phyloP scores from a whole-genome alignment of 805 yeast species.

The Saturnispora galanensis region DNA sequence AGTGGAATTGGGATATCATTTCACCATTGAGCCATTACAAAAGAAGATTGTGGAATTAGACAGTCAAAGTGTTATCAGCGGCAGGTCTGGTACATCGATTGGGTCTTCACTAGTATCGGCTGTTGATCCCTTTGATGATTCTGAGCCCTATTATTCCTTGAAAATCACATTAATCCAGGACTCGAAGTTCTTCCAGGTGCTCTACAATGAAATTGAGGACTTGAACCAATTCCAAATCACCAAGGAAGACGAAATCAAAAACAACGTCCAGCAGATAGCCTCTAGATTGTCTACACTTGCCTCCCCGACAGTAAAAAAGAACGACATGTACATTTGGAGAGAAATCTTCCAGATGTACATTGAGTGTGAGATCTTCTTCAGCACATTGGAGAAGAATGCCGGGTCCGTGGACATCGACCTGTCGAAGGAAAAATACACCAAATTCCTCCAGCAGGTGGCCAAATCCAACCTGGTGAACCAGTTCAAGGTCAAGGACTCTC shows the following conservation, averaged over 20 bases:
- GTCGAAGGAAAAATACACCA: conserved; percentile 33
- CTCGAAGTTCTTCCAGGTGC: conserved; percentile 47
- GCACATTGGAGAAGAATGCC: conserved; percentile 30
- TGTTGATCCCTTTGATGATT: conserved; percentile 20
- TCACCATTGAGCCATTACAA: conserved; percentile 10
- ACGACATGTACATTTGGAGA: conserved; percentile 63
- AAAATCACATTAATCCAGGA: conserved; percentile 42
- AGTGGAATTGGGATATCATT: conserved; percentile 14
- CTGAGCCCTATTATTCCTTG: conserved; percentile 14
- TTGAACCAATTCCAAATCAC: conserved; percentile 35
- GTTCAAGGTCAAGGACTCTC: conserved; percentile 39
- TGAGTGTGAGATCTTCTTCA: conserved; percentile 56
- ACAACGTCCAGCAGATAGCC: conserved; percentile 35
- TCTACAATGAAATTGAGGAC: conserved; percentile 42
- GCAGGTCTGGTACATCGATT: background rate
- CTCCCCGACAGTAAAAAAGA: conserved; percentile 32
- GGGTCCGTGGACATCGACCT: conserved; percentile 36
- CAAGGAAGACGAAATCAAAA: conserved; percentile 35
- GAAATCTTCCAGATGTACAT: conserved; percentile 55
- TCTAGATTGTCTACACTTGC: conserved; percentile 30
- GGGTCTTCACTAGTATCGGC: conserved; percentile 13
- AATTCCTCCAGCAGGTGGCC: conserved; percentile 33
- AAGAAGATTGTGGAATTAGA: background rate
- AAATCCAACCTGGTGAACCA: conserved; percentile 28
- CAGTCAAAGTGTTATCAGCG: background rate